These are phyloP conservation scores for Sextonia rubra DNA, from an alignment of 164 flowering plant species.

Conservation along the genomic window DNA sequence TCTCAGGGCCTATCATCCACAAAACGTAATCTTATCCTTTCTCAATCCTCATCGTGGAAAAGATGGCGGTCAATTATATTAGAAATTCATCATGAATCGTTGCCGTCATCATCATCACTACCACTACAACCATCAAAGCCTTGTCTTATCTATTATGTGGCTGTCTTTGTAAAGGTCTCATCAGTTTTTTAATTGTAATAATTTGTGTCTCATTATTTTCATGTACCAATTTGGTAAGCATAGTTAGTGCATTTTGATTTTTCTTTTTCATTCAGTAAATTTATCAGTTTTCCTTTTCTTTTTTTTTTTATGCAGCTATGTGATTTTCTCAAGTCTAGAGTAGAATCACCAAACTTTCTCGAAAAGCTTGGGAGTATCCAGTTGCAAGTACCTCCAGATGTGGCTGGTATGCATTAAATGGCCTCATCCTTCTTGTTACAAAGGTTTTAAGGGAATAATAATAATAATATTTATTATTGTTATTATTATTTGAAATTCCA, in stretches of 20 bases:
- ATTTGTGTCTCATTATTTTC: background rate
- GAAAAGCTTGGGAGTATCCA: conserved; percentile 68
- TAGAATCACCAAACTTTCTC: conserved; percentile 70
- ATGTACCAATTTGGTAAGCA: background rate
- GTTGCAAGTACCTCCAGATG: conserved; percentile 35
- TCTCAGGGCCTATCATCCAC: too few relatives aligned
- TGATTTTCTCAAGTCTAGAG: conserved; percentile 69
- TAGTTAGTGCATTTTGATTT: background rate
- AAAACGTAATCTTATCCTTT: too few relatives aligned
- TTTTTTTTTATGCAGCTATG: conserved; percentile 48
- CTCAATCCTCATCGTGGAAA: too few relatives aligned
- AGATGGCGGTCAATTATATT: too few relatives aligned
- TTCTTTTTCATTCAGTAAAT: background rate
- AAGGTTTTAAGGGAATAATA: too few relatives aligned
- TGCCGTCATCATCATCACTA: too few relatives aligned
- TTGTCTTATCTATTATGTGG: background rate
- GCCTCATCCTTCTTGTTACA: background rate
- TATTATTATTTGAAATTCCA: too few relatives aligned
- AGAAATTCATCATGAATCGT: too few relatives aligned
- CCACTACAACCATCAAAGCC: background rate
- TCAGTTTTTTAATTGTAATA: background rate
- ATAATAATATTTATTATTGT: too few relatives aligned
- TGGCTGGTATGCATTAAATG: conserved; percentile 39
- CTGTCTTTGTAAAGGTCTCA: background rate
- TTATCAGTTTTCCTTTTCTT: background rate